Conservation (phyloP, 345 rosid species). For the Psidium guajava region DNA sequence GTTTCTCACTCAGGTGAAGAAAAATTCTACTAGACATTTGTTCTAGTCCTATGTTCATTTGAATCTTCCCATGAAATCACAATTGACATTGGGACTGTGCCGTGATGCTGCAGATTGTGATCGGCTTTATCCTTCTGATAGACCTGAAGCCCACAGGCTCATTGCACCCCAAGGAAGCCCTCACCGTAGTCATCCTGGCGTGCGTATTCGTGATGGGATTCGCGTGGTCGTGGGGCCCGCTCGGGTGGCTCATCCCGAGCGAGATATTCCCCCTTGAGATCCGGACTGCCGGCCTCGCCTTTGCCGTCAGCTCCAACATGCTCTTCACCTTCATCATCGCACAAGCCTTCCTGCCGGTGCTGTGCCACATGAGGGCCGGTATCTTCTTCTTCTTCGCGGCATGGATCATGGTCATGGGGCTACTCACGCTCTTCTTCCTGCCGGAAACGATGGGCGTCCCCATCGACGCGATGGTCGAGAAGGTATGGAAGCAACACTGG, state of each 20-base stretch:
- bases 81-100: neutral
- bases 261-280: conserved; percentile 7
- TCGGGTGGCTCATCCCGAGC: conserved; percentile 8
- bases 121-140: neutral
- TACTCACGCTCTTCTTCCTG: conserved; percentile 39
- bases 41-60: too few species aligned
- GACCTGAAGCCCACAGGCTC: conserved; percentile 5
- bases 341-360: conserved; percentile 6
- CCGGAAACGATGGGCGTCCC: conserved; percentile 64
- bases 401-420: conserved; percentile 58
- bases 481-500: conserved; percentile 44
- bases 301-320: conserved; percentile 5
- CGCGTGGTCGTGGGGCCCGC: conserved; percentile 11
- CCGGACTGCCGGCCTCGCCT: neutral
- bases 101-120: neutral
- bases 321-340: conserved; percentile 2
- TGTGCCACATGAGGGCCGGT: neutral
- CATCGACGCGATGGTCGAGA: conserved; percentile 48
- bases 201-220: conserved; percentile 1
- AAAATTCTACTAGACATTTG: neutral
- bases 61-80: neutral
- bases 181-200: neutral
- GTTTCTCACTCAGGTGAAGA: conserved; percentile 34
- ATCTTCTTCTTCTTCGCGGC: conserved; percentile 28
- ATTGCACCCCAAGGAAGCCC: neutral